Base-by-base conservation (phyloP, 768 basidiomycete genomes). In the Mycena chlorophos region DNA sequence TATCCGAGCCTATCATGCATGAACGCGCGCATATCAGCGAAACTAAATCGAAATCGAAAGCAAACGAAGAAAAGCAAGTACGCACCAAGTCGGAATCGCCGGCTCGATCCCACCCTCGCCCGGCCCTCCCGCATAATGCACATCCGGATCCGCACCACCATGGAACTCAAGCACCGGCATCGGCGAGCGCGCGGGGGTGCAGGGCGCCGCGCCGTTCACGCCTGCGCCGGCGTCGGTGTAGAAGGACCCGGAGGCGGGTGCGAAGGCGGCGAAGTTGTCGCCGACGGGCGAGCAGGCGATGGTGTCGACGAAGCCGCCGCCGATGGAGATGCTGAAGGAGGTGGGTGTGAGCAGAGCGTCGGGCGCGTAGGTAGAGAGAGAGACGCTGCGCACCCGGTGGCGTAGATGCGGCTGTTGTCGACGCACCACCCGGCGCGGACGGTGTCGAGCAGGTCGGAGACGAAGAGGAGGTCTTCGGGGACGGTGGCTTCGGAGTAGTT, bases 141-240 rank as follows among this genome's bases (percentile, higher is more conserved):
- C 58, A 19, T 49, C 45, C 4, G 50, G 26, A 22, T 60, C 58
- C 1, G 8, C 22, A 4, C 58, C 58, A 3, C 55, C 58, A 34
- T 60, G 58, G 29, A 60, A 49, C 54, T 60, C 58, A 22, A 60
- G 54, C 6, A 60, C 46, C 1, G 58, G 58, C 0, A 56, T 13
- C 22, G 58, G 58, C 22, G 27, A 55, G 5, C 54, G 43, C 5
- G 47, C 45, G 0, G 58, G 58, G 10, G 54, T 29, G 50, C 54
- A 55, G 40, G 8, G 5, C 8, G 8, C 40, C 40, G 40, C 8
- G n/a, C 48, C 49, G 38, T 25, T 17, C 3, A 3, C 6, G 29
- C 29, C n/a, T 16, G 43, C 49, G 20, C 12, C 37, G 26, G 48
- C 26, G 38, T 60, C 58, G 2, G 58, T 60, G 55, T 60, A 60